A percentile compares a stretch with the other conserved stretches of the same genome.
Evolutionary conservation across 2,329 filamentous ascomycete species (phyloP).

Genomic region (Hypomyces rosellus): DNA sequence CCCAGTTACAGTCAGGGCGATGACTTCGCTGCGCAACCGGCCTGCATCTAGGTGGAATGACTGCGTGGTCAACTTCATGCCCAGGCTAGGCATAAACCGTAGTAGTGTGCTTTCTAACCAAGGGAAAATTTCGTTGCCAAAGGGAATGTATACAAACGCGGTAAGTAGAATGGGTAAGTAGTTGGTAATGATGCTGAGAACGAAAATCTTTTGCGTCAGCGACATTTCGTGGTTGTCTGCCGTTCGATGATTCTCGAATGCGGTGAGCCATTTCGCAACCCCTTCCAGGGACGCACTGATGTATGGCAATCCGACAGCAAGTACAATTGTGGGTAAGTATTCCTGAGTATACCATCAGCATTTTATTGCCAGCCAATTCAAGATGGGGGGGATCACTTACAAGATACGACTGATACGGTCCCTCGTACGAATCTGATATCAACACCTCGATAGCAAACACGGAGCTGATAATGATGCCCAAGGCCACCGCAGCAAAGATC

Average conservation of each 20-base stretch:
- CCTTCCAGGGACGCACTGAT: conserved; percentile 57
- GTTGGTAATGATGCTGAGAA: conserved; percentile 74
- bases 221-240: conserved; percentile 62
- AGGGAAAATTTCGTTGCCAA: conserved; percentile 61
- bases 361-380: too few relatives aligned
- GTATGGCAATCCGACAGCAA: conserved; percentile 61
- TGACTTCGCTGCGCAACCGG: conserved; percentile 64
- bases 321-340: conserved; percentile 64
- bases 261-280: conserved; percentile 56
- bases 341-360: conserved; percentile 38
- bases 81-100: conserved; percentile 39
- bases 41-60: conserved; percentile 60
- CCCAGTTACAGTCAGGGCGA: conserved; percentile 67
- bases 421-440: conserved; percentile 67
- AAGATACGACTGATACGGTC: conserved; percentile 59
- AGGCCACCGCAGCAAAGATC: conserved; percentile 46
- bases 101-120: conserved; percentile 56
- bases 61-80: conserved; percentile 43
- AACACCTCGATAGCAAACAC: conserved; percentile 71
- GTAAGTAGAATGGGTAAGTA: conserved; percentile 71
- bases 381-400: conserved; percentile 35
- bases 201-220: conserved; percentile 66
- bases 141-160: conserved; percentile 74
- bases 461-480: conserved; percentile 60
- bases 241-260: conserved; percentile 72